Conservation (phyloP, 768 basidiomycete genomes). For the Lyophyllum atratum region DNA sequence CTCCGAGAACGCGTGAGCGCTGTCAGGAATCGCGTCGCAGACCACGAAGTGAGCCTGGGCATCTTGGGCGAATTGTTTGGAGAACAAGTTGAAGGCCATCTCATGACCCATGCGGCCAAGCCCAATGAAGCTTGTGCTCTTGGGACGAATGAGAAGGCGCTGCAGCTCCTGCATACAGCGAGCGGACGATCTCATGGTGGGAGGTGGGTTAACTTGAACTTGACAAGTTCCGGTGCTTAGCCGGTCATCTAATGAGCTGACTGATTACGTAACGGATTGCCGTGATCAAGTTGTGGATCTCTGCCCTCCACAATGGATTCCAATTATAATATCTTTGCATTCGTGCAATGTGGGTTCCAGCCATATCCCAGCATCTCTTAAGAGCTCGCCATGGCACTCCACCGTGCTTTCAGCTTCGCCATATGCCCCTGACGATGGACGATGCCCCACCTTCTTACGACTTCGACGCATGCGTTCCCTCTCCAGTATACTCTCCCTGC, state of each 20-base stretch:
- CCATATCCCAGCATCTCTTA: not conserved
- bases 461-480: conserved; percentile 6
- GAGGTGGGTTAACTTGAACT: not conserved
- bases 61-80: conserved; percentile 60
- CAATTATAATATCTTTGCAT: too few relatives aligned
- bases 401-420: not conserved
- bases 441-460: conserved; percentile 12
- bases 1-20: conserved; percentile 54
- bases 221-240: conserved; percentile 7
- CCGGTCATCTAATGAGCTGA: not conserved
- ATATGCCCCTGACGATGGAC: not conserved
- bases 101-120: conserved; percentile 88
- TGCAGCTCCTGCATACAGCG: conserved; percentile 42
- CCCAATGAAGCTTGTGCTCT: conserved; percentile 78
- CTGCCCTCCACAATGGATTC: not conserved
- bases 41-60: conserved; percentile 67
- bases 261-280: conserved; percentile 6
- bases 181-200: conserved; percentile 53
- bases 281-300: not conserved
- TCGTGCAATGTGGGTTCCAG: conserved; percentile 1
- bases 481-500: conserved; percentile 26
- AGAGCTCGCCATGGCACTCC: not conserved
- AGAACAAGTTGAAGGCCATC: conserved; percentile 85
- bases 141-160: conserved; percentile 37
- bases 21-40: conserved; percentile 72